Evolutionary conservation across 257 asterid genomes (phyloP).

Genomic region (Forsythia suspensa): DNA sequence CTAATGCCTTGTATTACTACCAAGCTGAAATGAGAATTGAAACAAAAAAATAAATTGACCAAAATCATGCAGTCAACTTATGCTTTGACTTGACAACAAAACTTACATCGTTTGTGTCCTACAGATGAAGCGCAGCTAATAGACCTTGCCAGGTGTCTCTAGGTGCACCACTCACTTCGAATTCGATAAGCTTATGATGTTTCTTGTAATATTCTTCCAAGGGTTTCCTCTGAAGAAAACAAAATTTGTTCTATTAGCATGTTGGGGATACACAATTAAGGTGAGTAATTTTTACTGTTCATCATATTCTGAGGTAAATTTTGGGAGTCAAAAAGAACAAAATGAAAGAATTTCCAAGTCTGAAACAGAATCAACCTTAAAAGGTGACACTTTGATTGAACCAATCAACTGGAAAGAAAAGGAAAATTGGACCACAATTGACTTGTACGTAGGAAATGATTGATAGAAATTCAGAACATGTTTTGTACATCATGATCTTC

Average conservation of each 20-base stretch:
- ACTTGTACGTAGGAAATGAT: not conserved
- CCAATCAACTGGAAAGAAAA: not conserved
- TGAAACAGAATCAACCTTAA: not conserved
- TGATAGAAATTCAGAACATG: not conserved
- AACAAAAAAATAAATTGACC: slow-evolving; percentile 10
- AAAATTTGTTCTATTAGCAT: slow-evolving; percentile 6
- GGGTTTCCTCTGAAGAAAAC: slow-evolving; percentile 55
- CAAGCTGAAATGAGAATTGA: not conserved
- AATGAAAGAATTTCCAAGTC: not conserved
- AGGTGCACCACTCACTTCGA: slow-evolving; percentile 65
- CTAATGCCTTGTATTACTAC: not conserved
- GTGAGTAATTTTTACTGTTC: not conserved
- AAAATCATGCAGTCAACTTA: slow-evolving; percentile 56
- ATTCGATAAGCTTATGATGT: slow-evolving; percentile 79
- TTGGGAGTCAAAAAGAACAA: not conserved
- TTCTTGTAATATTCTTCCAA: slow-evolving; percentile 81
- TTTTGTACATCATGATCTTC: not conserved
- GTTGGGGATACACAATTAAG: not conserved
- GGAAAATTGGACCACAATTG: not conserved
- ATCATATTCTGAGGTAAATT: too few relatives aligned
- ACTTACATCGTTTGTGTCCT: slow-evolving; percentile 45
- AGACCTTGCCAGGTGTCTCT: slow-evolving; percentile 87
- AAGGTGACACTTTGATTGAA: too few relatives aligned
- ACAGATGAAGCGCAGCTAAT: slow-evolving; percentile 84
- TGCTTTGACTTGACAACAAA: slow-evolving; percentile 48